Evolutionary conservation across 257 asterid genomes (phyloP).

Genomic region (Vinca minor): DNA sequence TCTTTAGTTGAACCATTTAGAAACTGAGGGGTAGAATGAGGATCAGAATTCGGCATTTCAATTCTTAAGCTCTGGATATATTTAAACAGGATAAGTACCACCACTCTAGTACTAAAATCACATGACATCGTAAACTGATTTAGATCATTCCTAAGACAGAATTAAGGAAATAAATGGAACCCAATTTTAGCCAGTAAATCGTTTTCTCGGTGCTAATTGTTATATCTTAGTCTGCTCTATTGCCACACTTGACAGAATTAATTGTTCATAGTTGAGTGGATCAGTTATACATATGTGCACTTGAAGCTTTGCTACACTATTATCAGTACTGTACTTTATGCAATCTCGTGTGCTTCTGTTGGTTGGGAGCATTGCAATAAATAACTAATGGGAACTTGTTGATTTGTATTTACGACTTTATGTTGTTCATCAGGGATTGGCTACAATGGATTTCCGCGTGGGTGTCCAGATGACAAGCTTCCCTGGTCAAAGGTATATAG

Average conservation of each 20-base stretch:
- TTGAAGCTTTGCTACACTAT: background rate
- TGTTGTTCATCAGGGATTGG: conserved; percentile 54
- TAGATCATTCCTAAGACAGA: background rate
- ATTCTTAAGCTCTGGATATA: background rate
- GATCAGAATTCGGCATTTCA: no score
- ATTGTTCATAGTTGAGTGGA: background rate
- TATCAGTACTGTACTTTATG: background rate
- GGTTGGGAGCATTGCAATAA: background rate
- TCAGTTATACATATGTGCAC: background rate
- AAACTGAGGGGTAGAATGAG: background rate
- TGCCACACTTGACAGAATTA: no score
- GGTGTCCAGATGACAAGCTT: conserved; percentile 87
- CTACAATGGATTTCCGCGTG: conserved; percentile 95
- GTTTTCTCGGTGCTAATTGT: background rate
- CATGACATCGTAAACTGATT: background rate
- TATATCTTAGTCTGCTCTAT: no score
- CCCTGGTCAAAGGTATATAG: conserved; percentile 86
- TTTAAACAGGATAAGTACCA: background rate
- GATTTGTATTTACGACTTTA: conserved; percentile 12
- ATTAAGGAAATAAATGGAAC: background rate
- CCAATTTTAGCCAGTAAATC: background rate
- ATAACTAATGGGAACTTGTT: conserved; percentile 8
- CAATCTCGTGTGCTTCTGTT: background rate
- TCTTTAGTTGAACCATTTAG: background rate
- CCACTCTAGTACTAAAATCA: background rate